Base-by-base conservation (phyloP, 371 early-diverging fungal species). In the Syncephalastrum contaminatum region DNA sequence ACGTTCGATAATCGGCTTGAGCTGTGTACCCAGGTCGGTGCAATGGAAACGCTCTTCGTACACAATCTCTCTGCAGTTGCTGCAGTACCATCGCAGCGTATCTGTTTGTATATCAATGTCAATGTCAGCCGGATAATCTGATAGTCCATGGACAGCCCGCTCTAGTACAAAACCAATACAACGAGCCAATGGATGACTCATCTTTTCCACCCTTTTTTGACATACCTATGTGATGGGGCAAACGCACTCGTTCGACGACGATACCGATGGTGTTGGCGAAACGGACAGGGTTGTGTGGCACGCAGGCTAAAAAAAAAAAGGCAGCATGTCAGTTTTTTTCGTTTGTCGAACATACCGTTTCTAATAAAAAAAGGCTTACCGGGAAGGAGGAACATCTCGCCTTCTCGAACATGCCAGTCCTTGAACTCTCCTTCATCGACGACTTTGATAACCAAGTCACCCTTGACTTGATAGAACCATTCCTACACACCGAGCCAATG, bases 381-480 rank as follows among this genome's bases (percentile, higher is more conserved):
- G 25, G 97, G 96, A 59, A 98, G 70, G 59, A 98, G 71, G 65
- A 95, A 92, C 96, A 97, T 96, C 24, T 94, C 94, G 15, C 97
- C 97, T 72, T 96, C 96, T 45, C 78, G 66, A 63, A 98, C 90
- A 48, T 76, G 64, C 51, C 95, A 82, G 80, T 96, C 94, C 58
- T 79, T 87, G 59, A 89, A 87, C 59, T 86, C 86, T 53, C 84
- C 82, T 51, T 85, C 78, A 24, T 91, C 92, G 1, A 91, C 91
- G 44, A 96, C 82, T 59, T 88, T 95, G 47, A 98, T 81, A 19
- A 91, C 56, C 88, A 96, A 87, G 46, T 87, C 84, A 4, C 98
- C 98, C 72, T 92, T 89, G 77, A 90, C 70, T 72, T 97, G 97
- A 73, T 89, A 94, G 72, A 98, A 98, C 91, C 93, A 97, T 69